Evolutionary conservation across 192 early-diverging fungal genomes (phyloP), one percentile per base, ranked within the genome.

Genomic region (Pilobolus umbonatus): DNA sequence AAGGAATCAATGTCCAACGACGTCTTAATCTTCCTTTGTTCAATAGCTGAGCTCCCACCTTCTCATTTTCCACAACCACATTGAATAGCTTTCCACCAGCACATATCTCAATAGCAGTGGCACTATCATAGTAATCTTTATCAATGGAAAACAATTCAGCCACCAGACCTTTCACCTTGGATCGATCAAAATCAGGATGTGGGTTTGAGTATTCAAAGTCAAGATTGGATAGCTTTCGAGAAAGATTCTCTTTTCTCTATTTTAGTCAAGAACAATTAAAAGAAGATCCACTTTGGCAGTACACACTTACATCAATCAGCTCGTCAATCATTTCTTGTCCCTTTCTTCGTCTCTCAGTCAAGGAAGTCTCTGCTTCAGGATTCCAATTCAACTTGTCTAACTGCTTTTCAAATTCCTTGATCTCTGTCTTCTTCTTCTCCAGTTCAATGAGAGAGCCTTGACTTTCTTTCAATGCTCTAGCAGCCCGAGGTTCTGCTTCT

Each of bases 81-180:
- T 97, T 94, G 69, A 91, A 96, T 14, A 99, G 80, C 49, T 83
- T 77, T 3, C 92, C 91, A 42, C 96, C 93, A n/a, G 97, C 97
- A 46, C 87, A 90, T 56, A 96, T 85, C 67, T 99, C 97, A 9
- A 99, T 74, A 0, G 97, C 97, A 14, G 84, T 85, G 0, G 88
- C 71, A 11, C 80, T 78, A 40, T 88, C 68, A 17, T 64, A 61
- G 59, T 89, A 67, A 34, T 89, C 80, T 49, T 87, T 75, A 31
- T 78, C 80, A n/a, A 99, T 73, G 15, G 63, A 75, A 50, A 99
- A 83, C 35, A 99, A 69, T 60, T 94, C 82, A 0, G 92, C 97
- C 22, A 98, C 89, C n/a, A 95, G 73, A 4, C 97, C 97, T 63
- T 89, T 93, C 40, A 99, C 94, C 60, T 87, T 79, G 43, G 76